Evolutionary conservation across 192 early-diverging fungal genomes (phyloP), one percentile per base, ranked within the genome.

Genomic region (Chytriomyces sp.): DNA sequence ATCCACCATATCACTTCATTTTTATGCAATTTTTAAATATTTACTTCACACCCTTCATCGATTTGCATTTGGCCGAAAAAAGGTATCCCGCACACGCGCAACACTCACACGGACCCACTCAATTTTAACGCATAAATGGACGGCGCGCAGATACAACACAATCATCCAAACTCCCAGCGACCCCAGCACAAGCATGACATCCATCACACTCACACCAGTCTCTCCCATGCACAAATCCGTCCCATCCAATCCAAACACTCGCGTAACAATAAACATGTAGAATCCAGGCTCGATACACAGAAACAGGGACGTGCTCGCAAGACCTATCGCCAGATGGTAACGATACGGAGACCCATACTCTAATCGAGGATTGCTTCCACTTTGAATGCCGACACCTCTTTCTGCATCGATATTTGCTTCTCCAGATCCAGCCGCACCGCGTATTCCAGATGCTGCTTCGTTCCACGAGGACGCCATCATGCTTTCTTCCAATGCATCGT

Each of bases 21-120:
- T n/a, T n/a, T n/a, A n/a, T n/a, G n/a, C n/a, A n/a, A n/a, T n/a
- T n/a, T n/a, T n/a, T n/a, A n/a, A n/a, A n/a, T n/a, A n/a, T n/a
- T n/a, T n/a, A n/a, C n/a, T n/a, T n/a, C n/a, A 35, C 35, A 35
- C 35, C 35, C 2, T 1, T 35, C 35, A 35, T 35, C 35, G 35
- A 35, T 35, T 35, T 35, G 35, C 35, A 35, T 35, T 35, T 35
- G 35, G 35, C 35, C 35, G 35, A 64, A 64, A 64, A 16, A 64
- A 64, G 26, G 63, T 64, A 64, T 64, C 63, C 63, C 63, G 63
- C n/a, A 64, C 63, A 13, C 63, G 16, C 7, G 63, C 63, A 18
- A 64, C 63, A 64, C 11, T 13, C n/a, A 64, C 63, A 13, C 63
- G 18, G 11, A 64, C 63, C 63, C 63, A 64, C 28, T 64, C 63